Evolutionary conservation across 192 early-diverging fungal species (phyloP).

Genomic region (Backusella westeae): DNA sequence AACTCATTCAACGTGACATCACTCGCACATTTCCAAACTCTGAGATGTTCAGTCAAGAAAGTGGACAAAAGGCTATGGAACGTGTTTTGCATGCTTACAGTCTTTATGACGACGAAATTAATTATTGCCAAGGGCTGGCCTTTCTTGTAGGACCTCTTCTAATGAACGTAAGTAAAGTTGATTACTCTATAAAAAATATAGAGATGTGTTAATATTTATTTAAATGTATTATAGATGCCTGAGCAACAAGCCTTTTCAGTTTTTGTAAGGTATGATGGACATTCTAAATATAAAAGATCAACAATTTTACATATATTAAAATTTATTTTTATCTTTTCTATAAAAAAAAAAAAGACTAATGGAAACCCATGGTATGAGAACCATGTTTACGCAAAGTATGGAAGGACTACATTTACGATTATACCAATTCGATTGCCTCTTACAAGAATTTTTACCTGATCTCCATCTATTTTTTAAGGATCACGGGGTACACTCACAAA

Average conservation of each 20-base stretch:
- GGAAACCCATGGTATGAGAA: conserved; percentile 87
- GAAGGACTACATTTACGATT: conserved; percentile 86
- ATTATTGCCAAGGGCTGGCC: conserved; percentile 95
- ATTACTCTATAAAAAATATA: not conserved
- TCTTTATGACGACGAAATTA: conserved; percentile 89
- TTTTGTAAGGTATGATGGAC: conserved; percentile 59
- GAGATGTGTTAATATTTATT: not conserved
- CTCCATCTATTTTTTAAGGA: conserved; percentile 68
- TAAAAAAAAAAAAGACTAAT: conserved; percentile 59
- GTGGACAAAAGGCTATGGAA: conserved; percentile 83
- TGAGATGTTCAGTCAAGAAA: conserved; percentile 77
- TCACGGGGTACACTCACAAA: conserved; percentile 73
- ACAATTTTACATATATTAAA: not conserved
- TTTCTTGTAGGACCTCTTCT: conserved; percentile 91
- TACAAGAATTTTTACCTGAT: conserved; percentile 71
- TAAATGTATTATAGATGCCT: conserved; percentile 62
- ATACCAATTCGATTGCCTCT: conserved; percentile 80
- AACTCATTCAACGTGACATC: conserved; percentile 90
- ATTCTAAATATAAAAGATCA: not conserved
- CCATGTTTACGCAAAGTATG: conserved; percentile 92
- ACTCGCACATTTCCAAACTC: conserved; percentile 88
- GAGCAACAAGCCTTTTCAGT: conserved; percentile 93
- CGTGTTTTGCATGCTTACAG: conserved; percentile 93
- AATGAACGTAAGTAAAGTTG: conserved; percentile 65
- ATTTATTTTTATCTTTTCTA: not conserved